Percentiles rank a stretch among this genome's conserved stretches.
phyloP scores from a whole-genome alignment of 169 alveolate genomes.

The Cryptosporidium canis region DNA sequence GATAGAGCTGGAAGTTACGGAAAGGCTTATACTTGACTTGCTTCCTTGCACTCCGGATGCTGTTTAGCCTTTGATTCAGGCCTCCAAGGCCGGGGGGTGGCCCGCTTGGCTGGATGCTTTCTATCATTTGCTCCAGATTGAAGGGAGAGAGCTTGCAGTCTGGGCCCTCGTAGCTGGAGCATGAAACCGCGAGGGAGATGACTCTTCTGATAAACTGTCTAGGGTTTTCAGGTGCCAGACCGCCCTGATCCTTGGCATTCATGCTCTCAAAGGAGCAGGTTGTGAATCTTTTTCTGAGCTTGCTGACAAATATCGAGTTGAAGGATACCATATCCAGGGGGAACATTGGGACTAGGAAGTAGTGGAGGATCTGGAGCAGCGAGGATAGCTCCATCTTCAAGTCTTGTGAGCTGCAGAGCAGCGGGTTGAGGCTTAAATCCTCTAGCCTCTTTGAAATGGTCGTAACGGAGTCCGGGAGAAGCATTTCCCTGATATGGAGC shows the following conservation, averaged over 20 bases:
- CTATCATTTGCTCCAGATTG: slow-evolving; percentile 1
- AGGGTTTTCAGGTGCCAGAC: not conserved
- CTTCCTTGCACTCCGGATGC: slow-evolving; percentile 15
- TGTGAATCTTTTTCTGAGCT: slow-evolving; percentile 28
- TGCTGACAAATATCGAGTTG: slow-evolving; percentile 10
- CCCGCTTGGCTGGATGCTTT: not conserved
- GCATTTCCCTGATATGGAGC: slow-evolving; percentile 3
- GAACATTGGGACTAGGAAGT: slow-evolving; percentile 11
- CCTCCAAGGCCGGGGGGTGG: not conserved
- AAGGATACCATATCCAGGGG: slow-evolving; percentile 9
- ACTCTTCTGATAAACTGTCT: not conserved
- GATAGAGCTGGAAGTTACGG: slow-evolving; percentile 8
- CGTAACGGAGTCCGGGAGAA: slow-evolving; percentile 33
- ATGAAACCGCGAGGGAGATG: slow-evolving; percentile 25
- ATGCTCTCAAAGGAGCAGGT: slow-evolving; percentile 22
- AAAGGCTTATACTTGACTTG: not conserved
- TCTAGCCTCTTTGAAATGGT: not conserved
- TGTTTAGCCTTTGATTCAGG: not conserved
- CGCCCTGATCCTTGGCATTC: not conserved
- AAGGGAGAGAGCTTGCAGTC: slow-evolving; percentile 31
- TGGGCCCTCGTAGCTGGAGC: slow-evolving; percentile 59
- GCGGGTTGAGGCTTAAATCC: not conserved
- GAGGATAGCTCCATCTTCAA: not conserved
- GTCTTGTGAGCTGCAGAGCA: not conserved
- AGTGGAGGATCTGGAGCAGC: not conserved